phyloP scores from a whole-genome alignment of 495 filamentous ascomycete species.

The Collariella sp. region DNA sequence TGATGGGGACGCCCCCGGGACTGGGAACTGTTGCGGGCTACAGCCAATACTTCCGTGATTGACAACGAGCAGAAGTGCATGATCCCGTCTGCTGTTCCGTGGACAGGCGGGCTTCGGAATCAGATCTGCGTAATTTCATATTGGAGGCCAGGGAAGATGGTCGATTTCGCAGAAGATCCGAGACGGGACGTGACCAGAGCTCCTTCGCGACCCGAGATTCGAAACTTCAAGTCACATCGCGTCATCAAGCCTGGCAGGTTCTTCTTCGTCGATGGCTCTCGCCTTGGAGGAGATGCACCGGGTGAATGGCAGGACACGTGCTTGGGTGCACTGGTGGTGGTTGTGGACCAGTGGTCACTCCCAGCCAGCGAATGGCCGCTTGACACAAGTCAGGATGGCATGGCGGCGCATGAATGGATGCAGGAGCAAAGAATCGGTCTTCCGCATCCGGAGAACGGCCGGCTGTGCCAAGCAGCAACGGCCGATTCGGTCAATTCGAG shows the following conservation, averaged over 20 bases:
- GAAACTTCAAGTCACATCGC: background rate
- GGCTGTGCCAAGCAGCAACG: conserved; percentile 12
- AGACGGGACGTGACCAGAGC: too few species aligned
- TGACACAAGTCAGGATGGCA: conserved; percentile 29
- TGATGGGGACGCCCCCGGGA: too few species aligned
- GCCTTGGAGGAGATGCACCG: background rate
- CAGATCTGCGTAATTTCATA: too few species aligned
- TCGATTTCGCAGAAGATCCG: too few species aligned
- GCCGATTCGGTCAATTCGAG: background rate
- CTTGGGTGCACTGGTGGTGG: conserved; percentile 5
- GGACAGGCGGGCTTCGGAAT: too few species aligned
- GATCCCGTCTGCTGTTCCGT: too few species aligned
- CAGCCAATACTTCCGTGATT: too few species aligned
- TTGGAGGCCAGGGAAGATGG: too few species aligned
- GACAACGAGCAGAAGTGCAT: too few species aligned
- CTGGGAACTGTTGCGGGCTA: too few species aligned
- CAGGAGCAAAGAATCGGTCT: conserved; percentile 16
- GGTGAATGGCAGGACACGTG: conserved; percentile 16
- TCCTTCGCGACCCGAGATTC: too few species aligned
- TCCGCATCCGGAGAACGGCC: conserved; percentile 13
- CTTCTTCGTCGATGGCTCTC: background rate
- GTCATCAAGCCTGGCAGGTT: background rate
- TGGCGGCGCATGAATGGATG: conserved; percentile 13
- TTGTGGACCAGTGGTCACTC: conserved; percentile 19
- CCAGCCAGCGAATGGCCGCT: conserved; percentile 23